These are phyloP conservation scores for Phytopythium kandeliae DNA, from an alignment of 352 stramenopile species.

Conservation along the genomic window DNA sequence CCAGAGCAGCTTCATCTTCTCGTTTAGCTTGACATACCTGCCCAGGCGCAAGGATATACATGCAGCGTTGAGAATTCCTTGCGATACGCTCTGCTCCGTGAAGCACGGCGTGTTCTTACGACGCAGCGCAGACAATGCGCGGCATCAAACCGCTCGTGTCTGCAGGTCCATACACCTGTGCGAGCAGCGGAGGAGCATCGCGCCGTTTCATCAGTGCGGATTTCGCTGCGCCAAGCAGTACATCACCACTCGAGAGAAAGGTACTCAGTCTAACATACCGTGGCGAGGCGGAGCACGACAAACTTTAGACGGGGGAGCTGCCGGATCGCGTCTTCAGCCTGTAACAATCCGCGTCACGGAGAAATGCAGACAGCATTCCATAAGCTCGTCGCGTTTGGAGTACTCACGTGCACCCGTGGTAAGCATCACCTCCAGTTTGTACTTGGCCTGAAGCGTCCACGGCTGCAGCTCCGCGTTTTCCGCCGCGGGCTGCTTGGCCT, in stretches of 20 bases:
- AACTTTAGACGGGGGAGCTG: constrained; percentile 43
- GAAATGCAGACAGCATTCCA: background rate
- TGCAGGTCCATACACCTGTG: constrained; percentile 70
- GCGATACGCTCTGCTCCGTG: background rate
- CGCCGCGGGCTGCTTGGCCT: constrained; percentile 56
- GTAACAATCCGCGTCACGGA: background rate
- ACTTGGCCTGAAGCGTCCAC: constrained; percentile 85
- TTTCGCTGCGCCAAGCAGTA: too few relatives aligned
- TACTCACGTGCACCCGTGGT: background rate
- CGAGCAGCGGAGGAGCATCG: background rate
- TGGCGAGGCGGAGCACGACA: constrained; percentile 73
- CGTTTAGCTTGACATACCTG: constrained; percentile 77
- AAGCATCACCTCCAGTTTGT: constrained; percentile 57
- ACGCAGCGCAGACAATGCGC: constrained; percentile 74
- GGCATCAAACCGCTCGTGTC: constrained; percentile 83
- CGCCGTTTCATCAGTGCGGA: background rate
- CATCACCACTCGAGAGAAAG: too few relatives aligned
- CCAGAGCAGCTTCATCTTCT: constrained; percentile 89
- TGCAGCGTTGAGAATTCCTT: background rate
- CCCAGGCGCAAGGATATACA: background rate
- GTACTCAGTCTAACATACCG: constrained; percentile 29
- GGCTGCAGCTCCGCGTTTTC: constrained; percentile 62
- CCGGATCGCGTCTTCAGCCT: constrained; percentile 70
- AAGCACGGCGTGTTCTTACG: constrained; percentile 30
- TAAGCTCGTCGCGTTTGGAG: too few relatives aligned